These are phyloP conservation scores for Tylopilus orsonianus DNA, from an alignment of 1,284 basidiomycete genomes.

Conservation along the genomic window DNA sequence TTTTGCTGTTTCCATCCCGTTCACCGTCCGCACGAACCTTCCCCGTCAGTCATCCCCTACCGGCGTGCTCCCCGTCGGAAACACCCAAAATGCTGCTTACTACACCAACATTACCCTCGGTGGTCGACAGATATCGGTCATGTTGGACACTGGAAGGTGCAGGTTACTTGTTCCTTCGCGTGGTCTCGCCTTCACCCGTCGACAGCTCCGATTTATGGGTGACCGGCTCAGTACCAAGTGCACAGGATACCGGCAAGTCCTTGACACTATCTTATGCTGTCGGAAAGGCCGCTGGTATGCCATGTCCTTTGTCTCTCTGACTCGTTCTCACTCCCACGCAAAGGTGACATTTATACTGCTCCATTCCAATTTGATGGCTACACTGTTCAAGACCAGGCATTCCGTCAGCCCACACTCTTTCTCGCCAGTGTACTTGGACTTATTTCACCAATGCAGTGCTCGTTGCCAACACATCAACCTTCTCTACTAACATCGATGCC, in stretches of 20 bases:
- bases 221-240: slow-evolving; percentile 29
- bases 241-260: slow-evolving; percentile 57
- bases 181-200: slow-evolving; percentile 6
- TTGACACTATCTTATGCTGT: slow-evolving; percentile 66
- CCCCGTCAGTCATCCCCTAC: slow-evolving; percentile 29
- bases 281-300: slow-evolving; percentile 59
- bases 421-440: slow-evolving; percentile 4
- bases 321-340: slow-evolving; percentile 3
- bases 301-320: neutral
- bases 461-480: slow-evolving; percentile 63
- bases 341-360: slow-evolving; percentile 61
- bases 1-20: slow-evolving; percentile 49
- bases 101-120: slow-evolving; percentile 58
- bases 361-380: slow-evolving; percentile 56
- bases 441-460: slow-evolving; percentile 46
- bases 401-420: slow-evolving; percentile 48
- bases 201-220: slow-evolving; percentile 36
- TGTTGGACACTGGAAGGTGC: slow-evolving; percentile 62
- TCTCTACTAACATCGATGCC: slow-evolving; percentile 57
- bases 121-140: slow-evolving; percentile 47
- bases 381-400: slow-evolving; percentile 65
- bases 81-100: slow-evolving; percentile 63
- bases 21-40: slow-evolving; percentile 39
- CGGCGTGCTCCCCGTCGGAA: slow-evolving; percentile 44
- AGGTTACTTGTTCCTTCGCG: neutral